Base-by-base conservation (phyloP, 176 grass and related monocot genomes). In the Pharus latifolius region DNA sequence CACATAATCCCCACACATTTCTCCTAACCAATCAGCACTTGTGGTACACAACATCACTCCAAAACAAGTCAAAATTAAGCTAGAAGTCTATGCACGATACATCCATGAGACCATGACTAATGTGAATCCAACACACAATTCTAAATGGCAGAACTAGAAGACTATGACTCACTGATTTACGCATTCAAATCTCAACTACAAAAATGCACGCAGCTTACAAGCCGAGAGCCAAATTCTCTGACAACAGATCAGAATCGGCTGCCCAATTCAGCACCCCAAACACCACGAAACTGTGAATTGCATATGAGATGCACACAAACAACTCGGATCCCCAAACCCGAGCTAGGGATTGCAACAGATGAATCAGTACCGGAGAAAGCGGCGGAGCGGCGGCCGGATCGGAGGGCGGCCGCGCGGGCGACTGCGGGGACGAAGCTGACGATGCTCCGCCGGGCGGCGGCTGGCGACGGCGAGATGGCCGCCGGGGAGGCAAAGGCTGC, bases 341-440 rank as follows among this genome's bases (percentile, higher is more conserved):
- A 54, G 24, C 33, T 31, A n/a, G 13, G 25, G 1, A 44, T 25
- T 20, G 8, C 2, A 2, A 18, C 0, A 14, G 48, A 0, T 47
- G 17, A 44, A 32, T 26, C 27, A 29, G 26, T 78, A 78, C 75
- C 75, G 51, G 40, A 56, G 74, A 67, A 27, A 2, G 74, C 62
- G 38, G 43, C 38, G 38, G 74, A 49, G 62, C 50, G 74, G 62
- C 62, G 16, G 62, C 14, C 26, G 37, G 40, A 26, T 14, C 50
- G 61, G 62, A 57, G 38, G 62, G 38, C 37, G 35, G 8, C 4
- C 35, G 35, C 4, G 35, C 35, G 35, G 35, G 35, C 35, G 35
- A 9, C 35, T 4, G 35, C 4, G 20, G 51, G 62, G 38, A 18
- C 38, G 38, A 57, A 56, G 49, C 50, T 35, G 49, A 51, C 38